phyloP scores from a whole-genome alignment of 176 grass and related monocot species.

The Oryza glaberrima region DNA sequence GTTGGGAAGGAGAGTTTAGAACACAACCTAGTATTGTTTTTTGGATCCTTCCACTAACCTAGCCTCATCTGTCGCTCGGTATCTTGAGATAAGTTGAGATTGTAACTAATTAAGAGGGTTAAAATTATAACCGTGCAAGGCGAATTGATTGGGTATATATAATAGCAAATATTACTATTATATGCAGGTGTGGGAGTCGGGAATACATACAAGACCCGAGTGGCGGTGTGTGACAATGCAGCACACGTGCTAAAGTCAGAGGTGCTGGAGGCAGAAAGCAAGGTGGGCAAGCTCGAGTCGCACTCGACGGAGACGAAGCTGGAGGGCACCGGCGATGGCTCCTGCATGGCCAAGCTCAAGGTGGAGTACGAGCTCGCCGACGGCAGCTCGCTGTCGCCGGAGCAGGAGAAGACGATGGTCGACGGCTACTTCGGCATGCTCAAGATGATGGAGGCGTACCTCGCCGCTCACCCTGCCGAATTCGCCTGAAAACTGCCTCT shows the following conservation, averaged over 20 bases:
- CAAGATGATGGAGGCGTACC: slow-evolving; percentile 47
- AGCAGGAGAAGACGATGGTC: not conserved
- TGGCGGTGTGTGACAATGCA: not conserved
- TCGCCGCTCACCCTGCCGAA: slow-evolving; percentile 41
- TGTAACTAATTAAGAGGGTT: too few relatives aligned
- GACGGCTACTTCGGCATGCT: not conserved
- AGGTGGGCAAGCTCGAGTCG: slow-evolving; percentile 26
- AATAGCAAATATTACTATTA: not conserved
- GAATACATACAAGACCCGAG: not conserved
- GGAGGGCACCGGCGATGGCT: slow-evolving; percentile 15
- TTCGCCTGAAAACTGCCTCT: not conserved
- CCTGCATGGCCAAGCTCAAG: slow-evolving; percentile 31
- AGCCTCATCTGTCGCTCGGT: too few relatives aligned
- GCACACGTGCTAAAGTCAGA: not conserved
- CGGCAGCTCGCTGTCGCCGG: not conserved
- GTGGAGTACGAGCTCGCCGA: slow-evolving; percentile 44
- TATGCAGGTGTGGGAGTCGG: not conserved
- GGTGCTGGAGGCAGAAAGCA: slow-evolving; percentile 25
- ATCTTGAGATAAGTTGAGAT: too few relatives aligned
- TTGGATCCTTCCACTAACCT: too few relatives aligned
- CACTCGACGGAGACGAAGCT: slow-evolving; percentile 12
- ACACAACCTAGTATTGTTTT: too few relatives aligned
- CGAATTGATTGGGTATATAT: too few relatives aligned
- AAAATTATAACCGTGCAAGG: too few relatives aligned
- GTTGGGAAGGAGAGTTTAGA: too few relatives aligned